Percentiles rank a stretch among this genome's conserved stretches.
phyloP scores from a whole-genome alignment of 148 eudicot genomes.

The Polygonum aviculare region DNA sequence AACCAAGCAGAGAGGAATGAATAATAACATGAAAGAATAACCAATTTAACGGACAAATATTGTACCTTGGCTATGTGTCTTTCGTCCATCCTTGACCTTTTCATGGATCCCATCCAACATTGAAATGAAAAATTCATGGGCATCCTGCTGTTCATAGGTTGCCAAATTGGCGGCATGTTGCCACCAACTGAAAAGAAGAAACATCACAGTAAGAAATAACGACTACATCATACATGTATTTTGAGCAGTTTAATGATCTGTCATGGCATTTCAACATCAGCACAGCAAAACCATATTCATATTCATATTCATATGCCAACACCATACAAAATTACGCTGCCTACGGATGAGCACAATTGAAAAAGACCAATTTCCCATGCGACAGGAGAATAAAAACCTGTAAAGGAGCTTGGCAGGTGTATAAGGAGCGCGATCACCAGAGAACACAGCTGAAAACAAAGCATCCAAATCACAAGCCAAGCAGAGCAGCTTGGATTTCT shows the following conservation, averaged over 20 bases:
- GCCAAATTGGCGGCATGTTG: slow-evolving; percentile 82
- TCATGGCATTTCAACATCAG: background rate
- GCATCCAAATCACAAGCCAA: slow-evolving; percentile 77
- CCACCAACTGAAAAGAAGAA: slow-evolving; percentile 59
- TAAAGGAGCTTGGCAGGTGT: slow-evolving; percentile 69
- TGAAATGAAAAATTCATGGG: slow-evolving; percentile 80
- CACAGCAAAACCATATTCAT: background rate
- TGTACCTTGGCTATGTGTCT: slow-evolving; percentile 55
- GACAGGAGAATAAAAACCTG: slow-evolving; percentile 29
- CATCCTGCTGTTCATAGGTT: slow-evolving; percentile 82
- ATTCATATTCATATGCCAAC: background rate
- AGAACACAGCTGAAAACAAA: slow-evolving; percentile 56
- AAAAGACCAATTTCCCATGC: background rate
- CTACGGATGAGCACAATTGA: background rate
- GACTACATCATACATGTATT: background rate
- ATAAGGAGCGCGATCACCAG: slow-evolving; percentile 49
- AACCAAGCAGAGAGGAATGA: background rate
- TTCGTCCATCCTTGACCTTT: slow-evolving; percentile 54
- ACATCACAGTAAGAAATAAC: background rate
- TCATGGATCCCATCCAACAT: slow-evolving; percentile 78
- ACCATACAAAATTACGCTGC: background rate
- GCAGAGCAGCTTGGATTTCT: slow-evolving; percentile 29
- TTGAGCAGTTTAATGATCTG: background rate
- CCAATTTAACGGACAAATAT: background rate
- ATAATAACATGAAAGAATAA: background rate